Percentiles rank a stretch among this genome's conserved stretches.
Evolutionary conservation across 768 basidiomycete species (phyloP).

Genomic region (Rhodocollybia butyracea): DNA sequence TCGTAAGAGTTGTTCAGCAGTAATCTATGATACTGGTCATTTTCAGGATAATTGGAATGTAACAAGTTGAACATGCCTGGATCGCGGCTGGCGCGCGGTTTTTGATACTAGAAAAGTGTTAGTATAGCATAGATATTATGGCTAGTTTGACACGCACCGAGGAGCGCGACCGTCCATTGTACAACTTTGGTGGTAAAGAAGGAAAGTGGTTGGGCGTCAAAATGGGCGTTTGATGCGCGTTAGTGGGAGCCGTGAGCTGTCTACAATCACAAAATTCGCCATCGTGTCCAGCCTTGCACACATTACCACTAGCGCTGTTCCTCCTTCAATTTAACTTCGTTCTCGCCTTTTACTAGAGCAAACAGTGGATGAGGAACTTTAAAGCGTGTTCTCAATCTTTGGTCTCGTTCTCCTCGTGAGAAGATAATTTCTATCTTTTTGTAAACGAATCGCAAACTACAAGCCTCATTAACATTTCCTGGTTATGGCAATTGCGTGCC

Average conservation of each 20-base stretch:
- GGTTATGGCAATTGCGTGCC: background rate
- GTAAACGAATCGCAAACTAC: too few relatives aligned
- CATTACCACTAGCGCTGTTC: constrained; percentile 14
- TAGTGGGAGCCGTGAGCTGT: constrained; percentile 2
- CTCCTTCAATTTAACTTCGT: constrained; percentile 26
- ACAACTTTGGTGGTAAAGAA: background rate
- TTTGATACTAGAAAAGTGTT: constrained; percentile 62
- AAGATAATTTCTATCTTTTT: background rate
- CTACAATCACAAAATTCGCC: background rate
- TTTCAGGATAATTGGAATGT: constrained; percentile 6
- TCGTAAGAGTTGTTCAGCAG: constrained; percentile 94
- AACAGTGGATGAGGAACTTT: constrained; percentile 24
- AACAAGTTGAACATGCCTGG: constrained; percentile 51
- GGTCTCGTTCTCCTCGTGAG: constrained; percentile 5
- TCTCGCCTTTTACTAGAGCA: constrained; percentile 33
- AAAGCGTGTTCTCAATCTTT: constrained; percentile 7
- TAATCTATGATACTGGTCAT: constrained; percentile 60
- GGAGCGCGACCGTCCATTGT: constrained; percentile 80
- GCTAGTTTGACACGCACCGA: constrained; percentile 51
- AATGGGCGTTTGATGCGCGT: too few relatives aligned
- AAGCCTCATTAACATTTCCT: background rate
- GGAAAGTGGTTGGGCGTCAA: too few relatives aligned
- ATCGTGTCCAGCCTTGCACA: background rate
- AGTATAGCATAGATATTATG: background rate
- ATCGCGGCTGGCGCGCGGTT: constrained; percentile 94